phyloP scores from a whole-genome alignment of 768 basidiomycete species.

The Crepidotus variabilis region DNA sequence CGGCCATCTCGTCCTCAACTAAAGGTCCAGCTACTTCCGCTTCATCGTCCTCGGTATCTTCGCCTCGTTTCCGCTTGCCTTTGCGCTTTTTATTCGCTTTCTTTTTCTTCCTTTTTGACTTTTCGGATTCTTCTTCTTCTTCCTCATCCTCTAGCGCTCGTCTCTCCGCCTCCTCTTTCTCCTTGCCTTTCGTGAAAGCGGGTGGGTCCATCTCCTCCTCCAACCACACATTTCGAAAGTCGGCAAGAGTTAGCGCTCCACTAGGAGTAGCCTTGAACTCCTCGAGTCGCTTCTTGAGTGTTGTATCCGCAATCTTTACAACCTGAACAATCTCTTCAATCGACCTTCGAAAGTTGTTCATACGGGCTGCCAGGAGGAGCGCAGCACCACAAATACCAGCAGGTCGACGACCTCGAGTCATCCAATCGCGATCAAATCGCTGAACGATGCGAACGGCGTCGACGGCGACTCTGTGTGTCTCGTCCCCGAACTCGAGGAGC shows the following conservation, averaged over 20 bases:
- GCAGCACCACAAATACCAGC: slow-evolving; percentile 98
- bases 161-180: slow-evolving; percentile 59
- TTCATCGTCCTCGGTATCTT: slow-evolving; percentile 23
- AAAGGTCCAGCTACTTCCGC: background rate
- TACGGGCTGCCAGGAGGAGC: slow-evolving; percentile 89
- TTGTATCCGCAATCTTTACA: slow-evolving; percentile 97
- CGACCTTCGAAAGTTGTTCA: slow-evolving; percentile 95
- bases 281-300: slow-evolving; percentile 86
- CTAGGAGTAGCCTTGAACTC: slow-evolving; percentile 93
- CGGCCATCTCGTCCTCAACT: slow-evolving; percentile 15
- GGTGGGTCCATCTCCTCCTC: slow-evolving; percentile 92
- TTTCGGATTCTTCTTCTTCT: slow-evolving; percentile 28
- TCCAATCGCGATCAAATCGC: slow-evolving; percentile 95
- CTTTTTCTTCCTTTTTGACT: slow-evolving; percentile 35
- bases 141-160: slow-evolving; percentile 32
- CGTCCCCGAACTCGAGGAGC: slow-evolving; percentile 93
- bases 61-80: slow-evolving; percentile 26
- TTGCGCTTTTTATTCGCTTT: slow-evolving; percentile 35
- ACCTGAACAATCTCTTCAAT: slow-evolving; percentile 97
- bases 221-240: slow-evolving; percentile 88
- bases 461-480: slow-evolving; percentile 85
- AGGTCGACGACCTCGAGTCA: slow-evolving; percentile 90
- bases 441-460: slow-evolving; percentile 93
- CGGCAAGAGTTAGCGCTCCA: slow-evolving; percentile 79
- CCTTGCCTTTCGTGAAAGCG: slow-evolving; percentile 76